These are phyloP conservation scores for Penicillium sp. DNA, from an alignment of 2,329 filamentous ascomycete species.

Conservation along the genomic window DNA sequence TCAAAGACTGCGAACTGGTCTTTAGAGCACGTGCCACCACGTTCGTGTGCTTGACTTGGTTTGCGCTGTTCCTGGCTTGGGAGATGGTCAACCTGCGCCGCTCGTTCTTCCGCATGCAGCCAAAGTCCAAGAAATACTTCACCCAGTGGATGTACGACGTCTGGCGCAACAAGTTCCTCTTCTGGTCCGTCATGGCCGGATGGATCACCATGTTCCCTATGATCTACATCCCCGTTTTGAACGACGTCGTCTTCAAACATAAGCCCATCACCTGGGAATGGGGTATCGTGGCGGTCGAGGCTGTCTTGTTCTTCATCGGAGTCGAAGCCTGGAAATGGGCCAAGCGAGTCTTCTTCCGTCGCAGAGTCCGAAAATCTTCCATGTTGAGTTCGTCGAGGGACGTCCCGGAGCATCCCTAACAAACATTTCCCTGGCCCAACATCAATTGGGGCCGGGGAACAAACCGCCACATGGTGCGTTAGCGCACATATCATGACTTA, in stretches of 20 bases:
- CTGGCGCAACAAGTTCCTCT: conserved; percentile 72
- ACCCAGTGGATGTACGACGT: conserved; percentile 66
- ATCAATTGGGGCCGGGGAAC: no score
- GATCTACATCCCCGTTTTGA: conserved; percentile 67
- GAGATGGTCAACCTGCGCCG: conserved; percentile 71
- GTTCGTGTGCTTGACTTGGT: conserved; percentile 73
- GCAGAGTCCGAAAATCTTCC: no score
- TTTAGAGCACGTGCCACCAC: conserved; percentile 70
- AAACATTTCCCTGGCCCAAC: no score
- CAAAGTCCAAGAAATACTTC: conserved; percentile 58
- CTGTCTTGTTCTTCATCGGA: conserved; percentile 61
- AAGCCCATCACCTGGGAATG: conserved; percentile 66
- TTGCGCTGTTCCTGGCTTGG: conserved; percentile 73
- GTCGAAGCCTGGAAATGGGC: conserved; percentile 65
- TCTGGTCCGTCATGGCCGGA: conserved; percentile 61
- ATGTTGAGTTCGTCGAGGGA: no score
- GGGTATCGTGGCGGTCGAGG: conserved; percentile 63
- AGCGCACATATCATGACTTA: no score
- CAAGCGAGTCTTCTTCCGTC: conserved; percentile 58
- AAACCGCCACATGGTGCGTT: no score
- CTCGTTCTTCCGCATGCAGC: conserved; percentile 72
- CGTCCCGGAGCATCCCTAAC: no score
- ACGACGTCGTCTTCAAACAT: conserved; percentile 65
- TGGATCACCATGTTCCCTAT: conserved; percentile 58
- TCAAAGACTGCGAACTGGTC: conserved; percentile 57